A percentile compares a stretch with the other conserved stretches of the same genome.
phyloP scores from a whole-genome alignment of 441 rosid species.

The Biscutella laevigata region DNA sequence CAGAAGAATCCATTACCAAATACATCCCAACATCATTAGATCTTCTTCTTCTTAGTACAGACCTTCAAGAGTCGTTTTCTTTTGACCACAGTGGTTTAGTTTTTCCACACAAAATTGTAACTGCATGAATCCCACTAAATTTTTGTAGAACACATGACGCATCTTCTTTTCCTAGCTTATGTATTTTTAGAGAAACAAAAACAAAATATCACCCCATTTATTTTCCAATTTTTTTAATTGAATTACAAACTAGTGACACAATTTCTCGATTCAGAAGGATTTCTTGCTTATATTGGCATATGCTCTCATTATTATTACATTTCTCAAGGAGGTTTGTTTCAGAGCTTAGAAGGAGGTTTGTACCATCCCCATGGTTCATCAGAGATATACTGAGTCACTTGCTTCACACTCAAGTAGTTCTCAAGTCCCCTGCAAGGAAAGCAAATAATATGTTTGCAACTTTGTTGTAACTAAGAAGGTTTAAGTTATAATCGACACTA shows the following conservation, averaged over 20 bases:
- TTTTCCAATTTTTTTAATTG: neutral
- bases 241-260: neutral
- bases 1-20: conserved; percentile 40
- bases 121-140: conserved; percentile 6
- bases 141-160: neutral
- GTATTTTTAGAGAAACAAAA: neutral
- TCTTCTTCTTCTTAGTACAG: neutral
- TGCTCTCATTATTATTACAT: neutral
- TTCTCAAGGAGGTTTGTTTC: conserved; percentile 8
- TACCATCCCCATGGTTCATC: conserved; percentile 94
- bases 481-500: neutral
- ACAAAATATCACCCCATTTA: neutral
- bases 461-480: neutral
- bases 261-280: neutral
- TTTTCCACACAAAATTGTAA: conserved; percentile 18
- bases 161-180: no score
- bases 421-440: conserved; percentile 71
- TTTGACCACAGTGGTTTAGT: conserved; percentile 14
- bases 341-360: conserved; percentile 69
- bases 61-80: conserved; percentile 1
- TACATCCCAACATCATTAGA: conserved; percentile 24
- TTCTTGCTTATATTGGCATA: neutral
- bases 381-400: conserved; percentile 72
- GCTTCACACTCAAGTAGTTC: conserved; percentile 82
- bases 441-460: conserved; percentile 1